Conservation (phyloP, 83 land plant species). For the Thuja plicata region DNA sequence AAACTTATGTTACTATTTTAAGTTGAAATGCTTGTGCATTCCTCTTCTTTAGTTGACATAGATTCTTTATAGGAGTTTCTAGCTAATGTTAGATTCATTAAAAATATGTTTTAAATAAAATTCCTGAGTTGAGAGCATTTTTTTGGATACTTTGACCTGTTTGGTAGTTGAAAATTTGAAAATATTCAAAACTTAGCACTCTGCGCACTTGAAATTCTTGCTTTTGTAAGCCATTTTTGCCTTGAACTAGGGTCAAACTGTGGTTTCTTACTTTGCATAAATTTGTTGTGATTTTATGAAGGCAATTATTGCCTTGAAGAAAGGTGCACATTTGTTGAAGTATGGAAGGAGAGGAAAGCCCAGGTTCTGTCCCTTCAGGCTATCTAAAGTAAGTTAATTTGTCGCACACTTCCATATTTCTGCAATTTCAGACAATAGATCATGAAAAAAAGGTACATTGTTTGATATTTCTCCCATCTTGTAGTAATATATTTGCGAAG, state of each 20-base stretch:
- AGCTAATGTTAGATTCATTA: not conserved
- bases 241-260: not conserved
- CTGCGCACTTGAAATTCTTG: not conserved
- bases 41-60: not conserved
- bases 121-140: not conserved
- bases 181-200: not conserved
- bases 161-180: too few relatives aligned
- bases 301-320: conserved; percentile 47
- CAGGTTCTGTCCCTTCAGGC: conserved; percentile 40
- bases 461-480: not conserved
- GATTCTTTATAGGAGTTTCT: not conserved
- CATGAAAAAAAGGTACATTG: not conserved
- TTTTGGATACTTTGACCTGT: not conserved
- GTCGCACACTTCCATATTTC: not conserved
- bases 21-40: not conserved
- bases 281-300: conserved; percentile 11
- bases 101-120: not conserved
- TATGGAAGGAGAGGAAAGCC: conserved; percentile 53
- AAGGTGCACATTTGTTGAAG: conserved; percentile 48
- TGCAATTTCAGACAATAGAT: not conserved
- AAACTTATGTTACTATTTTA: not conserved
- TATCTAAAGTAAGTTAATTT: conserved; percentile 26
- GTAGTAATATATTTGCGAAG: not conserved
- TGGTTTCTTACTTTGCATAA: not conserved
- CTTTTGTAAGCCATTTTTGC: not conserved